Conservation (phyloP, 257 asterid species). For the Ilex asprella region DNA sequence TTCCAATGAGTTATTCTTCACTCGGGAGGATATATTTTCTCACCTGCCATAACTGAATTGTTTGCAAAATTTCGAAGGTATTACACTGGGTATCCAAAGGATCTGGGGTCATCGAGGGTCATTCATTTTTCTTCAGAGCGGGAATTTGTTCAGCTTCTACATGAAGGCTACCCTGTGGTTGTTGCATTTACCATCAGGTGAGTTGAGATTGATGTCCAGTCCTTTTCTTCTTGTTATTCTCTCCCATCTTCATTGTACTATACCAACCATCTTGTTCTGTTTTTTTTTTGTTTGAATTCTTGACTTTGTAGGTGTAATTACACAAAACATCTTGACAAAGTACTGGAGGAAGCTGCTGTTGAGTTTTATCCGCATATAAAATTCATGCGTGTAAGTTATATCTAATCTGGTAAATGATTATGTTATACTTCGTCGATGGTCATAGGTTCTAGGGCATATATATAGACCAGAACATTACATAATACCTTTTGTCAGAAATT, state of each 20-base stretch:
- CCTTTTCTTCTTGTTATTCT: not conserved
- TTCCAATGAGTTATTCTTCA: too few species aligned
- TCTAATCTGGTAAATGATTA: not conserved
- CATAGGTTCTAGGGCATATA: not conserved
- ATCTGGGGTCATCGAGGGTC: conserved; percentile 84
- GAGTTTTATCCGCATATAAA: conserved; percentile 84
- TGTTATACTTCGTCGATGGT: not conserved
- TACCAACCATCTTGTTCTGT: not conserved
- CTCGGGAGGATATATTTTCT: too few species aligned
- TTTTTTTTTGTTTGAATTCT: conserved; percentile 3
- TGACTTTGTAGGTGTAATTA: conserved; percentile 61
- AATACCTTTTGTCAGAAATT: too few species aligned
- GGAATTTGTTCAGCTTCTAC: conserved; percentile 92
- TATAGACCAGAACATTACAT: too few species aligned
- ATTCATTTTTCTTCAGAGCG: conserved; percentile 86
- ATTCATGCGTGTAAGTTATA: conserved; percentile 73
- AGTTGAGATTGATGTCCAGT: conserved; percentile 11
- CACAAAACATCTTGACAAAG: conserved; percentile 80
- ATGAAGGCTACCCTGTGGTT: conserved; percentile 83
- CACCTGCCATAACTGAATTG: not conserved
- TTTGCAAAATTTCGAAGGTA: conserved; percentile 41
- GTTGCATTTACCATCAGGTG: conserved; percentile 95
- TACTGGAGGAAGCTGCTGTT: conserved; percentile 89
- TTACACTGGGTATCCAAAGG: conserved; percentile 86
- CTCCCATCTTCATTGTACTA: not conserved